Percentiles rank a stretch among this genome's conserved stretches.
Conservation (phyloP, 2,329 filamentous ascomycete genomes). For the Cytospora piceicola region DNA sequence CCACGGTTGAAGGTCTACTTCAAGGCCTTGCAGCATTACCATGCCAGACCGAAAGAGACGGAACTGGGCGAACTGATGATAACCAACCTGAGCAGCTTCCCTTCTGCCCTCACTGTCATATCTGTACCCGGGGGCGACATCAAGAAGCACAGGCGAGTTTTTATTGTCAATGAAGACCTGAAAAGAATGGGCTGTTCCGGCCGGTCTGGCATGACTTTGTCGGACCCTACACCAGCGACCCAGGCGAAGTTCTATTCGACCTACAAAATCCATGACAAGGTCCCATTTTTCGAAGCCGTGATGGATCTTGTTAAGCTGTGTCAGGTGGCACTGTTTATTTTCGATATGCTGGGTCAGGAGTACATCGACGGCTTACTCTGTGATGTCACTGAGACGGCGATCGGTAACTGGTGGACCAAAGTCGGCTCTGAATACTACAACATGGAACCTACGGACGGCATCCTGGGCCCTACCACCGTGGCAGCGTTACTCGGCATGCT, state of each 20-base stretch:
- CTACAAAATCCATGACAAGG: slow-evolving; percentile 83
- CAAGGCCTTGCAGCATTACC: slow-evolving; percentile 80
- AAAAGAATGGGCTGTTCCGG: slow-evolving; percentile 93
- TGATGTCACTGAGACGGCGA: slow-evolving; percentile 86
- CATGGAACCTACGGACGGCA: slow-evolving; percentile 88
- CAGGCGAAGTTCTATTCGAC: slow-evolving; percentile 90
- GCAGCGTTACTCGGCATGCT: slow-evolving; percentile 84
- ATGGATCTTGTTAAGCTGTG: slow-evolving; percentile 89
- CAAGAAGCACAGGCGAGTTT: slow-evolving; percentile 76
- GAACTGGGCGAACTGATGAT: slow-evolving; percentile 85
- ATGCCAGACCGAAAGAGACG: slow-evolving; percentile 83
- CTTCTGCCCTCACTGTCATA: slow-evolving; percentile 90
- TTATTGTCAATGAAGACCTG: slow-evolving; percentile 92
- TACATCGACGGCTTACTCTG: slow-evolving; percentile 93
- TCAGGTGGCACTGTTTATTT: slow-evolving; percentile 85
- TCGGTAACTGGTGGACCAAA: slow-evolving; percentile 95
- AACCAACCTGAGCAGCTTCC: slow-evolving; percentile 90
- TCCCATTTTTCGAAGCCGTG: slow-evolving; percentile 77
- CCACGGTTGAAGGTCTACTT: slow-evolving; percentile 80
- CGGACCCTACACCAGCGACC: slow-evolving; percentile 77
- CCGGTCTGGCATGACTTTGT: slow-evolving; percentile 80
- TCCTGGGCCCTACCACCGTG: slow-evolving; percentile 89
- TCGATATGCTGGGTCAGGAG: slow-evolving; percentile 82
- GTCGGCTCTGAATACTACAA: slow-evolving; percentile 92
- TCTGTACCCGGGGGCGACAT: slow-evolving; percentile 86